Evolutionary conservation across 2,329 filamentous ascomycete species (phyloP).

Genomic region (Exserohilum turcica): DNA sequence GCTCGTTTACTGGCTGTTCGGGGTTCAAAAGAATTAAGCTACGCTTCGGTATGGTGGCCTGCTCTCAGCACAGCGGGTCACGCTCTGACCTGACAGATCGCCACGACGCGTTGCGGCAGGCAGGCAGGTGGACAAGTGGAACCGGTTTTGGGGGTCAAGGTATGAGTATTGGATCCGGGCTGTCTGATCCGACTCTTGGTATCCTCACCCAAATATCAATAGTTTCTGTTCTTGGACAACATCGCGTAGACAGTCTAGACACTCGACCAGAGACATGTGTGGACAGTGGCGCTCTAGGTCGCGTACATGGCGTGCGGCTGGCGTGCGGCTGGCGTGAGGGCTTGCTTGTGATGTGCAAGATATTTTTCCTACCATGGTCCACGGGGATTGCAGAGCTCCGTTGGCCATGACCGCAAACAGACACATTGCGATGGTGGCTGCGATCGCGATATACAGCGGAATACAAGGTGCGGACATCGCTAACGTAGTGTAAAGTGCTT

Average conservation of each 20-base stretch:
- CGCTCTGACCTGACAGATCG: slow-evolving; percentile 24
- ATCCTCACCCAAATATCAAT: not conserved
- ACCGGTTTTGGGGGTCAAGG: slow-evolving; percentile 26
- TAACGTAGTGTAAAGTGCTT: slow-evolving; percentile 20
- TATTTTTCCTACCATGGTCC: slow-evolving; percentile 8
- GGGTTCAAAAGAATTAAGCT: slow-evolving; percentile 15
- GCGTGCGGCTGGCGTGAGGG: slow-evolving; percentile 30
- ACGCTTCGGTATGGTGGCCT: slow-evolving; percentile 22
- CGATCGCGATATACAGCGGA: slow-evolving; percentile 22
- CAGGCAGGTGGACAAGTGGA: slow-evolving; percentile 33
- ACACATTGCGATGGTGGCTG: slow-evolving; percentile 23
- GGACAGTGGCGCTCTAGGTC: slow-evolving; percentile 12
- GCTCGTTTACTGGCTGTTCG: slow-evolving; percentile 12
- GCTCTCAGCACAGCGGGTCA: slow-evolving; percentile 9
- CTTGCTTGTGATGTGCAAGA: slow-evolving; percentile 30
- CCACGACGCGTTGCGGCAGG: slow-evolving; percentile 33
- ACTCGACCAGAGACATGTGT: not conserved
- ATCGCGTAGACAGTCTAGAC: slow-evolving; percentile 9
- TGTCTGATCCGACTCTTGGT: slow-evolving; percentile 4
- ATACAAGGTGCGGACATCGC: slow-evolving; percentile 22
- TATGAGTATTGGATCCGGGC: slow-evolving; percentile 12
- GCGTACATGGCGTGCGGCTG: slow-evolving; percentile 20
- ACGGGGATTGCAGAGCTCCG: slow-evolving; percentile 19
- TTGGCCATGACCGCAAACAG: slow-evolving; percentile 21
- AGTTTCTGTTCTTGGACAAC: slow-evolving; percentile 18